These are phyloP conservation scores for Chytriomyces sp. DNA, from an alignment of 192 early-diverging fungal genomes.

Conservation along the genomic window DNA sequence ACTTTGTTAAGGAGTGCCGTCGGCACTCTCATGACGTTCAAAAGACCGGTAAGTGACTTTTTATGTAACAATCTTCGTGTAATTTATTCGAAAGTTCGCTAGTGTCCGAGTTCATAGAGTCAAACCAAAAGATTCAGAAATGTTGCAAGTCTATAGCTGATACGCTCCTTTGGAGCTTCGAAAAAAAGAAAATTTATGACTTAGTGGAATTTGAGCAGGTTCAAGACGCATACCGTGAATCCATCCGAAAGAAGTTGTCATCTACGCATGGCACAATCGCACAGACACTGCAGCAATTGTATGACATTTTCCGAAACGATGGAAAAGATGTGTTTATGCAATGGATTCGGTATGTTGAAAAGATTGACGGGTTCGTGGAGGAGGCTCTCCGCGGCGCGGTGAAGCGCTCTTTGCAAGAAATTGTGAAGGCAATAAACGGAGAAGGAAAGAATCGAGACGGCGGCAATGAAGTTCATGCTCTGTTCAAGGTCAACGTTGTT, in stretches of 20 bases:
- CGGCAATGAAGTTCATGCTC: constrained; percentile 56
- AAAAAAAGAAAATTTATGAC: constrained; percentile 64
- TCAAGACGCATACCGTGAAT: constrained; percentile 45
- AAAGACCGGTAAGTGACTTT: constrained; percentile 34
- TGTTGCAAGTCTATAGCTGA: constrained; percentile 56
- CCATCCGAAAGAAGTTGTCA: constrained; percentile 46
- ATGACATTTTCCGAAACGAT: constrained; percentile 59
- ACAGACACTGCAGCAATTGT: constrained; percentile 44
- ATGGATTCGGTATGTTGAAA: constrained; percentile 59
- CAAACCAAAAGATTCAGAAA: constrained; percentile 48
- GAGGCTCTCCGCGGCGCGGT: constrained; percentile 56
- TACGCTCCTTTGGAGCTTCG: constrained; percentile 59
- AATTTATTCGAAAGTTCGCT: neutral
- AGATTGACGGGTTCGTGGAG: constrained; percentile 58
- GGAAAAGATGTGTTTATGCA: constrained; percentile 59
- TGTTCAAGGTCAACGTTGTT: constrained; percentile 68
- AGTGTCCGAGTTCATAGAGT: constrained; percentile 57
- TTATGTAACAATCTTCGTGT: neutral
- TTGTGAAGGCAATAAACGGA: constrained; percentile 66
- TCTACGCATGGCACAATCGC: constrained; percentile 49
- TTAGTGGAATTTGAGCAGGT: constrained; percentile 57
- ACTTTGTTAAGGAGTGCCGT: constrained; percentile 67
- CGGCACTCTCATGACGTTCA: constrained; percentile 61
- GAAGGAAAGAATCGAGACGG: constrained; percentile 61
- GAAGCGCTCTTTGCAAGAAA: constrained; percentile 57